Evolutionary conservation across 2,329 filamentous ascomycete species (phyloP).

Genomic region (Pseudogymnoascus pannorum): DNA sequence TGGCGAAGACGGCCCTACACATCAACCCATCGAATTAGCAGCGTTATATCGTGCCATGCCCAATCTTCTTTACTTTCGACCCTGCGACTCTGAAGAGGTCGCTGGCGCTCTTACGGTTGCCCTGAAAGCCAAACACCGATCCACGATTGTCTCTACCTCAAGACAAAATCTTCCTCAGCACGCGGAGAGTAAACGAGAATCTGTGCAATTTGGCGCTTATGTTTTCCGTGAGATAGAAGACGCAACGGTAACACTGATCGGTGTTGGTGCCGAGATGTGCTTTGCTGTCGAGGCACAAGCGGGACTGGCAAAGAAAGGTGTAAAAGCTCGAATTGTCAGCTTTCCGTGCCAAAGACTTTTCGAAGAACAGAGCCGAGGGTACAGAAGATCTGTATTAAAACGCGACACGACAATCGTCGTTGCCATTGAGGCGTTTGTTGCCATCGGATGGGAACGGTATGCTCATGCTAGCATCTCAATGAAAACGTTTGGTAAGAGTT

Average conservation of each 20-base stretch:
- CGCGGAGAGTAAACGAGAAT: background rate
- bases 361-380: background rate
- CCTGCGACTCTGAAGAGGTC: slow-evolving; percentile 14
- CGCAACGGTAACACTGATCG: background rate
- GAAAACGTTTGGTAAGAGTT: background rate
- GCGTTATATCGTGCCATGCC: slow-evolving; percentile 40
- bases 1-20: slow-evolving; percentile 36
- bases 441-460: background rate
- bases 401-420: background rate
- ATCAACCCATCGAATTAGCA: slow-evolving; percentile 23
- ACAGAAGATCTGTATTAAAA: background rate
- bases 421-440: background rate
- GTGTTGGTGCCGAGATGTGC: background rate
- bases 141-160: background rate
- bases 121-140: background rate
- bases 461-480: background rate
- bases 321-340: background rate
- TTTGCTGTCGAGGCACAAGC: background rate
- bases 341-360: background rate
- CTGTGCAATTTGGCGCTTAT: background rate
- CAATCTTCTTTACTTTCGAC: slow-evolving; percentile 39
- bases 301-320: background rate
- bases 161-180: background rate
- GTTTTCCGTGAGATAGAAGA: background rate
- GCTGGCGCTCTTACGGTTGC: background rate